Base-by-base conservation (phyloP, 2,329 filamentous ascomycete genomes). In the Fusarium fujikuroi region DNA sequence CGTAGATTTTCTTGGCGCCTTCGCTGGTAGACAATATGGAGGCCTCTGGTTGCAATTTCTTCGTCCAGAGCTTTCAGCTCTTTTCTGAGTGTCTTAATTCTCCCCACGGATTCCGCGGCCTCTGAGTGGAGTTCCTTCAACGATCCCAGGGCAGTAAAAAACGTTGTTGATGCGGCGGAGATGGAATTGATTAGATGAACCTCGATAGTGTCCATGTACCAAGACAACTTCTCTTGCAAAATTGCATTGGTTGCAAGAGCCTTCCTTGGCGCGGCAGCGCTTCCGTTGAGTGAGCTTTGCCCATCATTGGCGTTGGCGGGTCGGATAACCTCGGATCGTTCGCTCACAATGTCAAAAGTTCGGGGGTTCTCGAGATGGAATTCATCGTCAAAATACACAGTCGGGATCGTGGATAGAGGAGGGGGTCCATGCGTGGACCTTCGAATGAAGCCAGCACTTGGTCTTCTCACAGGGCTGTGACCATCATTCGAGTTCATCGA, bases 151-250 rank as follows among this genome's bases (percentile, higher is more conserved):
- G 96, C 96, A 0, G 95, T 95, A 78, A 99, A 99, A 82, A 99
- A 99, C 0, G 95, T 97, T 2, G 94, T 95, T 0, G 96, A 98
- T 3, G 96, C 96, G 0, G 93, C 95, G 5, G 95, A 98, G 71
- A 99, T 99, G 0, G 95, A 97, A 37, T 94, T 94, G 76, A 99
- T 98, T 12, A 99, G 86, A 80, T 99, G 96, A 61, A 99, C 94
- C 80, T 99, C 96, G 28, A 99, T 95, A 0, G 96, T 99, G 80
- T 99, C 96, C 95, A 99, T 97, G 81, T 99, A 99, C 96, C 96
- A 99, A 1, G 96, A 98, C 18, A 99, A 86, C 82, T 99, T 99
- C 82, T 99, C 96, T 80, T 99, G 96, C 40, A 99, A 82, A 66
- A 99, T 99, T 0, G 96, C 96, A 82, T 99, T 99, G 1, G 95